Percentiles rank a stretch among this genome's conserved stretches.
These are phyloP conservation scores for Auriculariales sp. DNA, from an alignment of 768 basidiomycete species.

Conservation along the genomic window DNA sequence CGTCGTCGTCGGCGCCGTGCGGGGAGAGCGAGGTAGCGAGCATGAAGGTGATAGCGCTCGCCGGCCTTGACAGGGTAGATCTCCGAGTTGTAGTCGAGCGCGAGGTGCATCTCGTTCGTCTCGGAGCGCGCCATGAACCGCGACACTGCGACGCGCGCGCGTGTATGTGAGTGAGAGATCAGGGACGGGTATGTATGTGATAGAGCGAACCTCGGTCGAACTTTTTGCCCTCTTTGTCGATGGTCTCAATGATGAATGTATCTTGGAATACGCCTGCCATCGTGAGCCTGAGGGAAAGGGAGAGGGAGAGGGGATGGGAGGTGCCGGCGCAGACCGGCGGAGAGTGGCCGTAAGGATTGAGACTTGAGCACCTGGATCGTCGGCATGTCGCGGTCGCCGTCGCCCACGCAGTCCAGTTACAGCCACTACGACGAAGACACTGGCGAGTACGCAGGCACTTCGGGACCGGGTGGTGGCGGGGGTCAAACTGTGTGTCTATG, in stretches of 20 bases:
- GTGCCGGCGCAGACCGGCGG: no score
- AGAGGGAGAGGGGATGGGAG: no score
- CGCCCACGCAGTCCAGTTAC: not conserved
- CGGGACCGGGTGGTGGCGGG: not conserved
- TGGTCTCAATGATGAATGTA: slow-evolving; percentile 71
- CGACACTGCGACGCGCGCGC: slow-evolving; percentile 47
- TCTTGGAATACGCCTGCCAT: slow-evolving; percentile 94
- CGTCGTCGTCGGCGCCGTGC: slow-evolving; percentile 37
- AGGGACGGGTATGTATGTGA: not conserved
- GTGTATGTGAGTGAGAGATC: not conserved
- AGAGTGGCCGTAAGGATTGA: no score
- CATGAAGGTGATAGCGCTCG: slow-evolving; percentile 70
- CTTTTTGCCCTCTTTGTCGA: slow-evolving; percentile 90
- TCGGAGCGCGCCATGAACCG: slow-evolving; percentile 79
- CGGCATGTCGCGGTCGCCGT: not conserved
- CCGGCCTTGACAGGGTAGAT: slow-evolving; percentile 58
- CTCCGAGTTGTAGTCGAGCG: slow-evolving; percentile 89
- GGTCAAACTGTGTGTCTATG: not conserved
- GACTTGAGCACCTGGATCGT: no score
- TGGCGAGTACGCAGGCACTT: no score
- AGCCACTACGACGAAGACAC: not conserved
- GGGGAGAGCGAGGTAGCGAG: slow-evolving; percentile 69
- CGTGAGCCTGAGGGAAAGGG: no score
- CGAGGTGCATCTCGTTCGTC: slow-evolving; percentile 85
- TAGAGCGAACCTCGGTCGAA: slow-evolving; percentile 78